Base-by-base conservation (phyloP, 345 rosid genomes). In the Luvunga scandens region DNA sequence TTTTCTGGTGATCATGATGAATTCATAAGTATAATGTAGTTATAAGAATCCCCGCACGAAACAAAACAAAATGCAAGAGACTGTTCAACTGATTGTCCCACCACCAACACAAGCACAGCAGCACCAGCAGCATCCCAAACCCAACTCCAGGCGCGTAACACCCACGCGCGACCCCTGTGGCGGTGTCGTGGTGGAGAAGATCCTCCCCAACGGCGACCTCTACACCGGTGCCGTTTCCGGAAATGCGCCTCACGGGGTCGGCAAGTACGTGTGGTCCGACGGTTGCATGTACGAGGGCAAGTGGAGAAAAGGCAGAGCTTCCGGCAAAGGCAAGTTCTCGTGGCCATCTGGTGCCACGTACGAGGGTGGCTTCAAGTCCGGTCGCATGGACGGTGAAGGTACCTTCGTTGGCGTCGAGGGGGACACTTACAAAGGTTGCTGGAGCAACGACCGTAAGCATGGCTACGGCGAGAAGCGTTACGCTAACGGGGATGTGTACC, bases 231-330 rank as follows among this genome's bases (percentile, higher is more conserved):
- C 90, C 55, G 93, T 94, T 82, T 85, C 91, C 14, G 89, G 90
- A 0, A 90, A 85, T 80, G 90, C 82, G 53, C 99, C 98, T 0
- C 91, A 96, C 85, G 98, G 99, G 87, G 89, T 92, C 64, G 99
- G 99, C 0, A 96, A 96, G 88, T 96, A 94, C 69, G 79, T 94
- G 13, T 96, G 99, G 99, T 84, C 85, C 28, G 99, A 96, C 75
- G 98, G 99, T 12, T 96, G 98, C 86, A 94, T 94, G 98, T 96
- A 94, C 65, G 99, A 92, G 75, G 99, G 99, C 6, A 94, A 96
- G 57, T 96, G 99, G 99, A 88, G 92, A 36, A 86, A 91, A 9
- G 99, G 99, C 5, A 96, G 94, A 75, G 98, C 99, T 14, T 91
- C 89, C 0, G 99, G 99, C 22, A 94, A 89, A 79, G 99, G 99